Base-by-base conservation (phyloP, 2,329 filamentous ascomycete genomes). In the Claviceps purpurea region DNA sequence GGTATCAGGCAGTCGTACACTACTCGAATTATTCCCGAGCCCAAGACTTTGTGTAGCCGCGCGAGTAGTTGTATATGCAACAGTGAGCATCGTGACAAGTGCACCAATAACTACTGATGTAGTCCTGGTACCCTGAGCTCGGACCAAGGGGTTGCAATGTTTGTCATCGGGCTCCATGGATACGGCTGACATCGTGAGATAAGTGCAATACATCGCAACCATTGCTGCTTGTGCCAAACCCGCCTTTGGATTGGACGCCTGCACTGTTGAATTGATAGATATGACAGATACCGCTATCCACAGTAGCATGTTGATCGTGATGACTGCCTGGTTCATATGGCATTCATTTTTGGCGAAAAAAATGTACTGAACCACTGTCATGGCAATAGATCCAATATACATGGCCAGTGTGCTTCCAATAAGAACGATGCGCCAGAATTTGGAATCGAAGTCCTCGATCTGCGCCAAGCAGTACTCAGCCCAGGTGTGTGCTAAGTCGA, bases 141-240 rank as follows among this genome's bases (percentile, higher is more conserved):
- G 82, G 55, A 96, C 76, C 37, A 98, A 77, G 8, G 93, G 93
- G 69, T 98, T 98, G 79, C 93, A 98, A 58, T 87, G 79, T 60
- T 87, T 85, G 72, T 96, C 73, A 67, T 97, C 91, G 0, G 93
- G 93, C 62, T 98, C 91, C 93, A 98, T 97, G 52, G 89, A 95
- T 1, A 98, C 93, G 26, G 93, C 93, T 2, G 90, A 96, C 82
- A 98, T 89, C 59, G 93, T 98, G 52, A 98, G 80, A 65, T 98
- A 98, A 44, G 93, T 97, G 79, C 93, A 98, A 75, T 98, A 98
- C 54, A 95, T 81, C 18, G 90, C 89, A 45, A 98, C 93, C 80
- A 97, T 96, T 56, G 93, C 91, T 43, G 90, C 89, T 66, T 98
- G 93, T n/a, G 93, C 93, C 54, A 98, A 77, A 48, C 93, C 93